A percentile compares a stretch with the other conserved stretches of the same genome.
These are phyloP conservation scores for Candida gorgasii DNA, from an alignment of 805 yeast genomes.

Conservation along the genomic window DNA sequence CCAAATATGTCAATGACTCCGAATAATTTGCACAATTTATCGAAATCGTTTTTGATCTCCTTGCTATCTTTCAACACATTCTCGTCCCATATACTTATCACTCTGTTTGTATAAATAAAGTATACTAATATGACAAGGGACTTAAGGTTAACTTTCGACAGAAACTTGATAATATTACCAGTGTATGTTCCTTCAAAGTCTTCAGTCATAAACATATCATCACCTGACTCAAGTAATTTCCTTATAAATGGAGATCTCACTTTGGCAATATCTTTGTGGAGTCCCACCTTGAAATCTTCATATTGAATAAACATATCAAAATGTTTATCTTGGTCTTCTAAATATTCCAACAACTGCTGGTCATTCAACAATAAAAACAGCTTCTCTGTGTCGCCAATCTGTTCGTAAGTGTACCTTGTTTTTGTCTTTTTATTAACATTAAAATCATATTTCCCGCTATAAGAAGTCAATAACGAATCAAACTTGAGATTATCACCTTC, in stretches of 20 bases:
- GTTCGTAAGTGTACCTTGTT: constrained; percentile 20
- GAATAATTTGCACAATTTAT: constrained; percentile 21
- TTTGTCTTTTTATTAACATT: constrained; percentile 14
- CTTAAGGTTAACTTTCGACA: constrained; percentile 27
- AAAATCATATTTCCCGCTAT: constrained; percentile 18
- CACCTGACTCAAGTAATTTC: constrained; percentile 21
- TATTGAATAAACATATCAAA: constrained; percentile 35
- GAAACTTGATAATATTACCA: constrained; percentile 19
- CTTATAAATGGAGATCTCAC: constrained; percentile 31
- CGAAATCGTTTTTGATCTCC: constrained; percentile 28
- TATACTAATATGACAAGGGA: constrained; percentile 45
- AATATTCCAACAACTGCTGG: not conserved
- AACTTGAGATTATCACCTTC: constrained; percentile 14
- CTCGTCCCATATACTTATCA: constrained; percentile 49
- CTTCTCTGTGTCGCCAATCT: constrained; percentile 1
- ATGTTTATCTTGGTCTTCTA: constrained; percentile 20
- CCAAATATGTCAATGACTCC: constrained; percentile 28
- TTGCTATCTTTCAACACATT: constrained; percentile 28
- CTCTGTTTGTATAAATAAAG: constrained; percentile 50
- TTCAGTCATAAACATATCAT: constrained; percentile 25
- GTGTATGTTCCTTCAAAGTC: constrained; percentile 24
- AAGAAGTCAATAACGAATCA: constrained; percentile 22
- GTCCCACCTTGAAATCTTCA: constrained; percentile 30
- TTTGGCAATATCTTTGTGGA: constrained; percentile 34
- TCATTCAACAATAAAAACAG: not conserved